These are phyloP conservation scores for Leucocoprinus leucothites DNA, from an alignment of 768 basidiomycete species.

Conservation along the genomic window DNA sequence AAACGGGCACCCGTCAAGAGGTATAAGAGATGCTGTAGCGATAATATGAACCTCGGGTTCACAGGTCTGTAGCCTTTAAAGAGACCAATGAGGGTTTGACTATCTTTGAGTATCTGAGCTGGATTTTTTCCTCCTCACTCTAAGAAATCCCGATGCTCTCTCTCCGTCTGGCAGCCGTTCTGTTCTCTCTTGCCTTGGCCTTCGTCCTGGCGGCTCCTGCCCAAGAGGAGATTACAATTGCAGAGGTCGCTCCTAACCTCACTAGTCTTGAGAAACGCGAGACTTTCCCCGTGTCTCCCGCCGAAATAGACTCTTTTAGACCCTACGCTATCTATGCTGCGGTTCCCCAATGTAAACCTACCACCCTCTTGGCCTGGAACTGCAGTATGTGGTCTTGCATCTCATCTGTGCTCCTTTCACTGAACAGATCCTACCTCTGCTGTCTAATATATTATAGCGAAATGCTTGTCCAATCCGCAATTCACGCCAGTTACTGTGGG, in stretches of 20 bases:
- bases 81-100: no score
- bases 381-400: slow-evolving; percentile 46
- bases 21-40: no score
- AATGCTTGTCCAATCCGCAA: slow-evolving; percentile 41
- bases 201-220: not conserved
- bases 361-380: slow-evolving; percentile 42
- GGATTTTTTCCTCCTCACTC: not conserved
- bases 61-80: not conserved
- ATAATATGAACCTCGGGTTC: not conserved
- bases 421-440: not conserved
- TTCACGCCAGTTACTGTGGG: slow-evolving; percentile 49
- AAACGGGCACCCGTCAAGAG: no score
- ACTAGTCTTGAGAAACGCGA: not conserved
- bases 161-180: not conserved
- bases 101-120: not conserved
- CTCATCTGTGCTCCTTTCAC: not conserved
- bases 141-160: not conserved
- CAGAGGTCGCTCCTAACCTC: not conserved
- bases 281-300: slow-evolving; percentile 10
- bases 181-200: not conserved
- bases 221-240: not conserved
- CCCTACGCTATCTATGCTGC: slow-evolving; percentile 52
- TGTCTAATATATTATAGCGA: slow-evolving; percentile 11
- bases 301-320: slow-evolving; percentile 40
- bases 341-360: slow-evolving; percentile 45